Base-by-base conservation (phyloP, 1,139 yeast species). In the Taiozyma sp. region DNA sequence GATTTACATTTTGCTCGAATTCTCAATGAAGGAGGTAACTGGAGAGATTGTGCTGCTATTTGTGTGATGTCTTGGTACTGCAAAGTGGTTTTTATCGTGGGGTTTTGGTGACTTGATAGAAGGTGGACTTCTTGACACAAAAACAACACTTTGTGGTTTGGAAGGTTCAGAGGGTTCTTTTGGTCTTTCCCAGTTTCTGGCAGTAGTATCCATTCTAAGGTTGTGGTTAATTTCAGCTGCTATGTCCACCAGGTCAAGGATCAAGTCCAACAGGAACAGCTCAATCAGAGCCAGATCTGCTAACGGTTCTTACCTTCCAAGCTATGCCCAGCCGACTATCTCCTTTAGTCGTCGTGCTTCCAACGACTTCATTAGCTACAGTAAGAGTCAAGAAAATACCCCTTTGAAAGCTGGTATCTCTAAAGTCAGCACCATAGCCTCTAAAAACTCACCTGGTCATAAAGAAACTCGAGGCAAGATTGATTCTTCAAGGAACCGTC, bases 241-340 rank as follows among this genome's bases (percentile, higher is more conserved):
- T 16, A 38, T 38, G 41, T 38, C 41, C 23, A 38, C 41, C 22
- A 38, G 41, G 24, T 38, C 41, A 19, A 38, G 14, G 41, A 10
- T 14, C 24, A 38, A 12, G 24, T 38, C 24, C 24, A 19, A 10
- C 23, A 38, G 41, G 24, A 38, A 38, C 24, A 38, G 24, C n/a
- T 38, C 41, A 2, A 19, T 19, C 14, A 16, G 41, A 38, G 41
- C 24, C 13, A 19, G 24, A 19, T 38, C 41, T 12, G 41, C 41
- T 8, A 16, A 38, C 19, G 8, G 41, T 8, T 19, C 24, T 7
- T 10, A 38, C 7, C 24, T 48, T 16, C 57, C 57, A 45, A 45
- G 48, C 30, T 54, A 54, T 50, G 57, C 57, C 4, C 55, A 52
- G 28, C 50, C 55, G 6, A 54, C 57, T 1, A 43, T 54, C 13